These are phyloP conservation scores for Cladosporium austrohemisphaericum DNA, from an alignment of 2,329 filamentous ascomycete species.

Conservation along the genomic window DNA sequence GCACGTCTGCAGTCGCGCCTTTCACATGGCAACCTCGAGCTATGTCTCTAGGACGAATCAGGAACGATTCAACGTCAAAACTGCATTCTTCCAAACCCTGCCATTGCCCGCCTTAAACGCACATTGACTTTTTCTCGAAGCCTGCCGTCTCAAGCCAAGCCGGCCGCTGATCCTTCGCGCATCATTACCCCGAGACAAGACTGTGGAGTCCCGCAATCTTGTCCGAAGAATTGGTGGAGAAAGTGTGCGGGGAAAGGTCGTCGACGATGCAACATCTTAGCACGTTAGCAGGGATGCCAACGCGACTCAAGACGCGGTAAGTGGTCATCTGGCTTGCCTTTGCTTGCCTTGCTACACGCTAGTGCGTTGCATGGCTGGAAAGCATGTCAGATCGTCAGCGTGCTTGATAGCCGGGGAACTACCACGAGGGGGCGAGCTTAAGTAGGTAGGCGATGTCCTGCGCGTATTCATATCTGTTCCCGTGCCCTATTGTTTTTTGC, in stretches of 20 bases:
- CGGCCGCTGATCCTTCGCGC: conserved; percentile 9
- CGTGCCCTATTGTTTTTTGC: background rate
- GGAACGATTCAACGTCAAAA: no score
- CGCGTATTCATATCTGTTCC: background rate
- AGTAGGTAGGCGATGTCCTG: conserved; percentile 8
- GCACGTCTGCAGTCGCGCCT: background rate
- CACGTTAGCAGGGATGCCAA: conserved; percentile 2
- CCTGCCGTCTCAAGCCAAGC: conserved; percentile 1
- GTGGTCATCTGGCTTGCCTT: conserved; percentile 10
- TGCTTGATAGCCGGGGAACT: background rate
- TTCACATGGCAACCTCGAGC: conserved; percentile 4
- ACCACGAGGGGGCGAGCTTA: background rate
- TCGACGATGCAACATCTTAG: conserved; percentile 11
- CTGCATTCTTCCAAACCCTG: no score
- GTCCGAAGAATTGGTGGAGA: background rate
- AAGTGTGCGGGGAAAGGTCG: conserved; percentile 13
- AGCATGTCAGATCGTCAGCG: conserved; percentile 2
- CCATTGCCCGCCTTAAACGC: no score
- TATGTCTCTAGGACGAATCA: no score
- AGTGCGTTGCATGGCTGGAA: background rate
- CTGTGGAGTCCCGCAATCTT: conserved; percentile 7
- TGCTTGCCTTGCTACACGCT: background rate
- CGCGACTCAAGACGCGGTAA: conserved; percentile 3
- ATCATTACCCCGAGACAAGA: conserved; percentile 6
- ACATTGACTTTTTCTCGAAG: conserved; percentile 13